Percentiles rank a stretch among this genome's conserved stretches.
These are phyloP conservation scores for Nitzschia palea DNA, from an alignment of 108 stramenopile species.

Conservation along the genomic window DNA sequence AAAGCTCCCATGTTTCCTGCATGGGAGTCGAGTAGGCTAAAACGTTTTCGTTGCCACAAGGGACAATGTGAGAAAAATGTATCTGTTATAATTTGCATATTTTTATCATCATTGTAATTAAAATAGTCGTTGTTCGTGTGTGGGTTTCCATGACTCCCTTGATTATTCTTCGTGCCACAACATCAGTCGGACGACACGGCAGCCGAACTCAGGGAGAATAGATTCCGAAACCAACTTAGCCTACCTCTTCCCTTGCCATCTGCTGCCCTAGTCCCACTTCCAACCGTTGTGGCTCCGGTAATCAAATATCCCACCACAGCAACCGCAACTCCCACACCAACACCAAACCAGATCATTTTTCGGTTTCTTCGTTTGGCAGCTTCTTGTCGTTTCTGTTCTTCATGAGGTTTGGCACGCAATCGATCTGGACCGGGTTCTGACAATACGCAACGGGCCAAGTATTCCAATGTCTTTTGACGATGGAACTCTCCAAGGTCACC, in stretches of 20 bases:
- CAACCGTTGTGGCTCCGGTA: slow-evolving; percentile 16
- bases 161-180: too few relatives aligned
- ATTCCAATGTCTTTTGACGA: slow-evolving; percentile 30
- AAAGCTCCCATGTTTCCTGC: too few relatives aligned
- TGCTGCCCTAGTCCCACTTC: slow-evolving; percentile 3
- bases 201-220: slow-evolving; percentile 6
- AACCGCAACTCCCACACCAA: slow-evolving; percentile 65
- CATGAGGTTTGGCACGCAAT: slow-evolving; percentile 64
- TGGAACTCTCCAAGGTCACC: slow-evolving; percentile 29
- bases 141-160: too few relatives aligned
- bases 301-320: slow-evolving; percentile 57
- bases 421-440: slow-evolving; percentile 22
- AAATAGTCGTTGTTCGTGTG: too few relatives aligned
- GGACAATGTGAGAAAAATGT: too few relatives aligned
- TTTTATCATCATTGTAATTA: too few relatives aligned
- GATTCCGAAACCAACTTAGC: slow-evolving; percentile 6
- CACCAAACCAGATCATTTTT: slow-evolving; percentile 74
- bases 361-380: slow-evolving; percentile 45
- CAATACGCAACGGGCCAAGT: slow-evolving; percentile 56
- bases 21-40: too few relatives aligned
- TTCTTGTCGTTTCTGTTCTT: slow-evolving; percentile 55
- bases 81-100: too few relatives aligned
- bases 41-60: too few relatives aligned
- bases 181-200: background rate
- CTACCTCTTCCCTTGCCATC: slow-evolving; percentile 3